Conservation (phyloP, 495 filamentous ascomycete genomes). For the Cairneyella variabilis region DNA sequence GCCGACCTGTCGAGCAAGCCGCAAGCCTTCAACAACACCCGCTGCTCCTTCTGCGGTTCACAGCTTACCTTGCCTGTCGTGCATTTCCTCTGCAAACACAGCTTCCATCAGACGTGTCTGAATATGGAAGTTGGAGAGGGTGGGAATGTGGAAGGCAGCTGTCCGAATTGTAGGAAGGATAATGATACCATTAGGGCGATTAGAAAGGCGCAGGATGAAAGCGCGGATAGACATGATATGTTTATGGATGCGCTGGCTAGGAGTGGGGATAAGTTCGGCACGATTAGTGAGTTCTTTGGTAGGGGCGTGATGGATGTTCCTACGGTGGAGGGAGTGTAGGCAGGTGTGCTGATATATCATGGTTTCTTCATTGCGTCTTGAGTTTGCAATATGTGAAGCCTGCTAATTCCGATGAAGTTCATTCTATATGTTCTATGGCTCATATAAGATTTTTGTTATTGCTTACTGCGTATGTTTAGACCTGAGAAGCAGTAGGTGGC, state of each 20-base stretch:
- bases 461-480: no score
- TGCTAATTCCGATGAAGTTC: no score
- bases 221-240: slow-evolving; percentile 82
- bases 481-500: no score
- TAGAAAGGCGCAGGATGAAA: slow-evolving; percentile 80
- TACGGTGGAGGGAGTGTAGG: slow-evolving; percentile 28
- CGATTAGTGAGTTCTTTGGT: slow-evolving; percentile 91
- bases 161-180: slow-evolving; percentile 73
- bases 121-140: slow-evolving; percentile 33
- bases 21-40: slow-evolving; percentile 81
- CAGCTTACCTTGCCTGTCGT: slow-evolving; percentile 81
- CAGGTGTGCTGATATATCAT: no score
- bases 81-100: slow-evolving; percentile 95
- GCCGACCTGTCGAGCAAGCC: slow-evolving; percentile 72
- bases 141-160: slow-evolving; percentile 63
- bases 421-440: no score
- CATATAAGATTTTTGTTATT: no score
- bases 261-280: slow-evolving; percentile 79
- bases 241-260: slow-evolving; percentile 78
- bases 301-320: slow-evolving; percentile 75
- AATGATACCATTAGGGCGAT: slow-evolving; percentile 87
- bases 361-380: no score
- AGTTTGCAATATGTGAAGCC: no score
- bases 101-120: slow-evolving; percentile 87
- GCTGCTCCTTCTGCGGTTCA: slow-evolving; percentile 75